Base-by-base conservation (phyloP, 192 early-diverging fungal genomes). In the Coemansia javaensis region DNA sequence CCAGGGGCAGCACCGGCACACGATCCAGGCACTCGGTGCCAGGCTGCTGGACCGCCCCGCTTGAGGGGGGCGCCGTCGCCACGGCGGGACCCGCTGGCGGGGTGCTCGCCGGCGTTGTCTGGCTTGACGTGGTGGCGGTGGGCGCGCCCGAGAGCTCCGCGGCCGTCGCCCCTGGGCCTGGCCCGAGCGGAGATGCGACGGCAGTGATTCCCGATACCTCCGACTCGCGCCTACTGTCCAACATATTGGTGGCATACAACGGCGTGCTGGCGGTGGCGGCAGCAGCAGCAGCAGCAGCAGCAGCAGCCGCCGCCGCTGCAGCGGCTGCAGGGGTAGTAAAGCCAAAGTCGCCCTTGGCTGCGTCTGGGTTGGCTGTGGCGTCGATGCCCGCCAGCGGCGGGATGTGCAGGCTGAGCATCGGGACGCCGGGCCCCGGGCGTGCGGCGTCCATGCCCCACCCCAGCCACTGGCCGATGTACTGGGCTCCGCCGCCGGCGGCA, bases 141-240 rank as follows among this genome's bases (percentile, higher is more conserved):
- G 64, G 28, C 17, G 44, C 27, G 13, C 27, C 53, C 27, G 44
- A 23, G 32, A 59, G 44, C 1, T 47, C 66, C 6, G 48, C 20
- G 2, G 39, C 47, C 23, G 44, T 38, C 10, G 50, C 39, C 3
- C 18, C 32, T 22, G 49, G 38, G 8, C 50, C 53, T 20, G 48
- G 53, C n/a, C 59, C 64, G 16, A 49, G 34, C 12, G 64, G 64
- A 11, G 71, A 63, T 15, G 71, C 63, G 4, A 75, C 71, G 28
- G 71, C 64, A 58, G 71, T 75, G 44, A 75, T 52, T 6, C 46
- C 71, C 15, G 71, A 75, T 32, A 61, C 52, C 44, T 63, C 71
- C 5, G 71, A 75, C 59, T 75, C 63, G 55, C 71, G 71, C 31
- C 71, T 62, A 59, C 71, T 75, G 32, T 63, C 64, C 51, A 28